Percentiles rank a stretch among this genome's conserved stretches.
Evolutionary conservation across 805 yeast species (phyloP).

Genomic region (Hanseniaspora lindneri): DNA sequence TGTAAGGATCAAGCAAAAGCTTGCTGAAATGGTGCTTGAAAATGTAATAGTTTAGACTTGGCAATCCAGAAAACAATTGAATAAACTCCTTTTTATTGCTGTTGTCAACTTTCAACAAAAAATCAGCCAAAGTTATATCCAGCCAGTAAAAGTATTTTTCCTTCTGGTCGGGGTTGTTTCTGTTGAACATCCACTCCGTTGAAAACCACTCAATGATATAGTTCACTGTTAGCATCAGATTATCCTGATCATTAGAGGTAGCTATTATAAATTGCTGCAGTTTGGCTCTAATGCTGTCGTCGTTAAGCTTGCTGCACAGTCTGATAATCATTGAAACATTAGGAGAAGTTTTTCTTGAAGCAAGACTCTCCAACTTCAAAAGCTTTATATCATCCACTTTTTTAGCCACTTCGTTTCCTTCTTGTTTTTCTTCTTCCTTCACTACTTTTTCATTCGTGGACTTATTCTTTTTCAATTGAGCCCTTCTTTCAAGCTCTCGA

Average conservation of each 20-base stretch:
- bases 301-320: slow-evolving; percentile 17
- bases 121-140: slow-evolving; percentile 6
- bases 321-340: slow-evolving; percentile 12
- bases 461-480: too few relatives aligned
- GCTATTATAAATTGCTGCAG: slow-evolving; percentile 59
- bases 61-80: slow-evolving; percentile 76
- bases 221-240: slow-evolving; percentile 61
- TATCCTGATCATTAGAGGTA: slow-evolving; percentile 25
- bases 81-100: slow-evolving; percentile 70
- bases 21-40: slow-evolving; percentile 44
- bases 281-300: slow-evolving; percentile 55
- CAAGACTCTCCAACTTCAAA: not conserved
- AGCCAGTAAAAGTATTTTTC: slow-evolving; percentile 11
- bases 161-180: not conserved
- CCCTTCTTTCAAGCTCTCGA: not conserved
- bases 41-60: slow-evolving; percentile 43
- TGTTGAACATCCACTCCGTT: slow-evolving; percentile 78
- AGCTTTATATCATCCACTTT: not conserved
- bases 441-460: not conserved
- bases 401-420: not conserved
- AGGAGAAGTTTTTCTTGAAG: not conserved
- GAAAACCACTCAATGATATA: slow-evolving; percentile 63
- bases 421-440: not conserved
- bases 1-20: slow-evolving; percentile 73
- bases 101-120: slow-evolving; percentile 41